Percentiles rank a stretch among this genome's conserved stretches.
Evolutionary conservation across 495 filamentous ascomycete genomes (phyloP).

Genomic region (Aspergillus asperescens): DNA sequence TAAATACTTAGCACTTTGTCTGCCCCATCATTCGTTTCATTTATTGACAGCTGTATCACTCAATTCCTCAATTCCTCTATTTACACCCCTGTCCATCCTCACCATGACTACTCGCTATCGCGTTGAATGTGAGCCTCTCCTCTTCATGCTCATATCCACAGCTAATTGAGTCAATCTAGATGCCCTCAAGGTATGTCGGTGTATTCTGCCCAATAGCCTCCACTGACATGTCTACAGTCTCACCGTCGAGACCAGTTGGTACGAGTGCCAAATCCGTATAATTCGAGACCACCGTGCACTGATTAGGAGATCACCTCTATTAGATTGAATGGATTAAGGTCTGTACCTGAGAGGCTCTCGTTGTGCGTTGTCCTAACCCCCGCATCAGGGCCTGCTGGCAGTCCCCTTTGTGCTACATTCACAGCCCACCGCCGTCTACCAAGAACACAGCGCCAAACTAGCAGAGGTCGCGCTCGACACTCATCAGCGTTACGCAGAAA

Average conservation of each 20-base stretch:
- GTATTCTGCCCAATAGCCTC: slow-evolving; percentile 6
- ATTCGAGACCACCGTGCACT: not conserved
- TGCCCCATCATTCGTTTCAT: too few relatives aligned
- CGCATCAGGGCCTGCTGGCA: slow-evolving; percentile 82
- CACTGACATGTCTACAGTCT: slow-evolving; percentile 43
- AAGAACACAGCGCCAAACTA: slow-evolving; percentile 42
- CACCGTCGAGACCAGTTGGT: slow-evolving; percentile 86
- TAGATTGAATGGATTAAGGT: slow-evolving; percentile 69
- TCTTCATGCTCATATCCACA: not conserved
- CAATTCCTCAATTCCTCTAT: not conserved
- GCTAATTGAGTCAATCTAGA: slow-evolving; percentile 47
- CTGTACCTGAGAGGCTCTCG: slow-evolving; percentile 12
- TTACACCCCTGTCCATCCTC: not conserved
- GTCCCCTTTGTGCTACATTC: slow-evolving; percentile 97
- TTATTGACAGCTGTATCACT: not conserved
- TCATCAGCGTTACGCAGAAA: slow-evolving; percentile 85
- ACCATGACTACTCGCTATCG: slow-evolving; percentile 86
- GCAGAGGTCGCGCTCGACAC: slow-evolving; percentile 53
- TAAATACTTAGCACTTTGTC: too few relatives aligned
- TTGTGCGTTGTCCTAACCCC: slow-evolving; percentile 23
- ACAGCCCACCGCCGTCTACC: slow-evolving; percentile 79
- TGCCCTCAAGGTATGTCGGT: slow-evolving; percentile 61
- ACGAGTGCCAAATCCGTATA: slow-evolving; percentile 10
- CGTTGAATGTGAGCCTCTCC: slow-evolving; percentile 66
- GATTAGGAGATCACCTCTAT: not conserved